Evolutionary conservation across 176 grass and related monocot genomes (phyloP).

Genomic region (Elaeis guineensis): DNA sequence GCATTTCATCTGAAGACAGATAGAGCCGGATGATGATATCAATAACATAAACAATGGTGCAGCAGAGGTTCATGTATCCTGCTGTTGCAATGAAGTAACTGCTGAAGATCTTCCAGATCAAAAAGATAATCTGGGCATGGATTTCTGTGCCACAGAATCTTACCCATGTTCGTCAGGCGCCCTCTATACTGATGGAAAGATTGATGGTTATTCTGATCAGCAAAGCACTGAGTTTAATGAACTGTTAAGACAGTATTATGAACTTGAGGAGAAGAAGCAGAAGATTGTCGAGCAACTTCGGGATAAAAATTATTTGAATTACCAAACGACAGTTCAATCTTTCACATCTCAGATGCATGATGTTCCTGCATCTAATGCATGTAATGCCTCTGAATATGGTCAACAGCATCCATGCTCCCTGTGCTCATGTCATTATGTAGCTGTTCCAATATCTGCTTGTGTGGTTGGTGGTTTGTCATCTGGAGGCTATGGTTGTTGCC

Average conservation of each 20-base stretch:
- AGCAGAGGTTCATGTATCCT: conserved; percentile 11
- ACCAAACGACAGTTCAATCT: conserved; percentile 37
- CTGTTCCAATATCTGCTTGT: conserved; percentile 42
- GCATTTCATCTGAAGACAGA: conserved; percentile 17
- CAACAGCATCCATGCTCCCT: conserved; percentile 26
- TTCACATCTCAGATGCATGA: conserved; percentile 26
- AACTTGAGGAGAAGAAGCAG: conserved; percentile 71
- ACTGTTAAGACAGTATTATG: conserved; percentile 61
- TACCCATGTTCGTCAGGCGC: conserved; percentile 11
- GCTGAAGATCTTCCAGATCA: conserved; percentile 32
- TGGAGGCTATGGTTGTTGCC: conserved; percentile 26
- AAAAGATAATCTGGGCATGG: conserved; percentile 21
- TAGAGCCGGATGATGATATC: conserved; percentile 14
- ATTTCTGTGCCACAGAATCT: conserved; percentile 18
- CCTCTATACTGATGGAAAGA: conserved; percentile 11
- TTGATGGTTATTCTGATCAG: conserved; percentile 21
- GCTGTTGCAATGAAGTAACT: conserved; percentile 16
- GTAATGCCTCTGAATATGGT: conserved; percentile 30
- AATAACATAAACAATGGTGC: conserved; percentile 7
- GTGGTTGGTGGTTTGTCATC: conserved; percentile 21
- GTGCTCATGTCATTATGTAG: conserved; percentile 38
- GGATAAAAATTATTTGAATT: conserved; percentile 53
- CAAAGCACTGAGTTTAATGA: conserved; percentile 38
- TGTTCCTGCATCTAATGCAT: conserved; percentile 26
- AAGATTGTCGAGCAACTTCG: conserved; percentile 69